phyloP scores from a whole-genome alignment of 495 filamentous ascomycete species.

The Penicillium alfredii region DNA sequence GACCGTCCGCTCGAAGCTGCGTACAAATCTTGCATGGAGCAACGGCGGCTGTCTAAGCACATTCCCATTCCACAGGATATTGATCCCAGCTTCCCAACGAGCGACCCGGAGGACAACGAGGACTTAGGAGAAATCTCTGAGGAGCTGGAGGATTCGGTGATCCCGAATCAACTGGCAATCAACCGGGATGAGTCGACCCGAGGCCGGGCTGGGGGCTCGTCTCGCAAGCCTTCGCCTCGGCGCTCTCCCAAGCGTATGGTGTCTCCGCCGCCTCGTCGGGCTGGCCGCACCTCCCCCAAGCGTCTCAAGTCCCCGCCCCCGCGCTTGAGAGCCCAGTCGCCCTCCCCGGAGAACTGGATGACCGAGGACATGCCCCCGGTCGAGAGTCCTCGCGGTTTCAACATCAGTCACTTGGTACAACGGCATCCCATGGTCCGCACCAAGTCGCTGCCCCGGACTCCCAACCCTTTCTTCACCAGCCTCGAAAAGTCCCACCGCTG shows the following conservation, averaged over 20 bases:
- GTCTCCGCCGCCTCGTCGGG: constrained; percentile 59
- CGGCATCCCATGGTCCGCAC: constrained; percentile 60
- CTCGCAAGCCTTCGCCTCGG: constrained; percentile 28
- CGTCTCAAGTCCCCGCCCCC: constrained; percentile 60
- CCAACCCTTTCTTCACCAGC: constrained; percentile 58
- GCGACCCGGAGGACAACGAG: constrained; percentile 79
- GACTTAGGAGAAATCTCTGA: constrained; percentile 61
- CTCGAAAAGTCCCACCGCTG: constrained; percentile 33
- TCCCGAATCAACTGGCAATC: too few species aligned
- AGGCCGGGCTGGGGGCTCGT: constrained; percentile 25
- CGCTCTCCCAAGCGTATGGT: constrained; percentile 42
- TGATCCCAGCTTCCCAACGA: constrained; percentile 92
- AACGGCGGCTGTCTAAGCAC: constrained; percentile 72
- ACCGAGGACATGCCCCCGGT: constrained; percentile 23
- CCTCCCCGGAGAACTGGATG: constrained; percentile 23
- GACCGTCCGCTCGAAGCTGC: constrained; percentile 90
- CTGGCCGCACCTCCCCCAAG: constrained; percentile 63
- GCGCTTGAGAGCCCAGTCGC: constrained; percentile 25
- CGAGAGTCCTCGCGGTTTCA: constrained; percentile 28
- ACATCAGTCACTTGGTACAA: constrained; percentile 57
- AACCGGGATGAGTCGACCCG: constrained; percentile 30
- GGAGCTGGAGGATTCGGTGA: constrained; percentile 33
- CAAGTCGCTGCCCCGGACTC: constrained; percentile 70
- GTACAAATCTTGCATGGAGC: constrained; percentile 79
- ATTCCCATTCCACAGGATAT: constrained; percentile 85